These are phyloP conservation scores for Endogone sp. DNA, from an alignment of 192 early-diverging fungal genomes.

Conservation along the genomic window DNA sequence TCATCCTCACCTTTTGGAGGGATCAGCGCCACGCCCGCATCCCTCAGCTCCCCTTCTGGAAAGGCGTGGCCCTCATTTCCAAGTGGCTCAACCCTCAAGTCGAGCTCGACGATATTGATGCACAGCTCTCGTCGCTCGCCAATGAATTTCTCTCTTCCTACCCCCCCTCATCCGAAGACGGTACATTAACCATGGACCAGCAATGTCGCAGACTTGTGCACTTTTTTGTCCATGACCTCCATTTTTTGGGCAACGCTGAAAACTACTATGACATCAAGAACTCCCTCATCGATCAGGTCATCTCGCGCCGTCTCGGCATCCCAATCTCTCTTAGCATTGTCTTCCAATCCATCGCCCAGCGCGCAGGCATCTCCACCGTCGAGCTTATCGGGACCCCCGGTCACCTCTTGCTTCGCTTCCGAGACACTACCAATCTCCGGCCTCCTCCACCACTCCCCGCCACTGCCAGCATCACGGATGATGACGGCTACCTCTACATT, in stretches of 20 bases:
- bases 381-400: constrained; percentile 29
- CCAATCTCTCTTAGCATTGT: constrained; percentile 31
- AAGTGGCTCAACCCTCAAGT: background rate
- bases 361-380: constrained; percentile 24
- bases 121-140: background rate
- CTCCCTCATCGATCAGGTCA: constrained; percentile 32
- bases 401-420: constrained; percentile 35
- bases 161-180: background rate
- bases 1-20: background rate
- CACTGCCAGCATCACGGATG: no score
- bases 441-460: no score
- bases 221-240: constrained; percentile 27
- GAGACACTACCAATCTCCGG: background rate
- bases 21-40: background rate
- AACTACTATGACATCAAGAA: constrained; percentile 33
- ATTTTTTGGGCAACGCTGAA: constrained; percentile 32
- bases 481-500: background rate
- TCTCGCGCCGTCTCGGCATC: constrained; percentile 26
- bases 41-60: background rate
- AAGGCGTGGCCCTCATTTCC: background rate
- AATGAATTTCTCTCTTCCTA: background rate
- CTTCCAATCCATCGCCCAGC: constrained; percentile 25
- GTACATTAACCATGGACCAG: background rate
- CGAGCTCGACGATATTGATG: background rate
- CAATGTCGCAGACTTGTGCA: constrained; percentile 9